Percentiles rank a stretch among this genome's conserved stretches.
phyloP scores from a whole-genome alignment of 1,139 yeast species.

The Blastobotrys arbuscula region DNA sequence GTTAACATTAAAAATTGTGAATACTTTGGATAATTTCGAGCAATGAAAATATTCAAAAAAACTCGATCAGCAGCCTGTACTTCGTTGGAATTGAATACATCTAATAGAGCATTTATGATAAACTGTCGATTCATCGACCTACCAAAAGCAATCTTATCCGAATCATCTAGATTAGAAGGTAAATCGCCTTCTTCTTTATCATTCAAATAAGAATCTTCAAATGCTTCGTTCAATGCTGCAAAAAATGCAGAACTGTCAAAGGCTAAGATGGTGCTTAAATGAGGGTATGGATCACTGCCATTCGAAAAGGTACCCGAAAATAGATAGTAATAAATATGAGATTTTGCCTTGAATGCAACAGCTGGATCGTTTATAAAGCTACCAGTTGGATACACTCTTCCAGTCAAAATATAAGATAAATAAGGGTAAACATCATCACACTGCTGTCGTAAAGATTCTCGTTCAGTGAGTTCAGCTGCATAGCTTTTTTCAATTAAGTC shows the following conservation, averaged over 20 bases:
- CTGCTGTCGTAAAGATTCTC: conserved; percentile 14
- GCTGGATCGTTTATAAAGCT: conserved; percentile 36
- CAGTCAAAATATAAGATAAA: conserved; percentile 63
- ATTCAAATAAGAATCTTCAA: conserved; percentile 67
- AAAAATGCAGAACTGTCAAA: conserved; percentile 54
- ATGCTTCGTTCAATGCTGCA: conserved; percentile 65
- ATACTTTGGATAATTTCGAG: conserved; percentile 73
- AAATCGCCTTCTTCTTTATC: conserved; percentile 24
- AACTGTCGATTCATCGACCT: conserved; percentile 51
- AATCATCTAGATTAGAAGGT: conserved; percentile 4
- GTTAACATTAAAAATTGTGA: conserved; percentile 69
- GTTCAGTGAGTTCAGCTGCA: conserved; percentile 13
- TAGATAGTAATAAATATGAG: conserved; percentile 46
- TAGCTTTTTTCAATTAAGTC: conserved; percentile 30
- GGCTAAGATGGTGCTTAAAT: conserved; percentile 45
- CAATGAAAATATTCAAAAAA: conserved; percentile 60
- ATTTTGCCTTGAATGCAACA: conserved; percentile 38
- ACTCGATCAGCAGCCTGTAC: conserved; percentile 24
- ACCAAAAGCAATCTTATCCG: conserved; percentile 24
- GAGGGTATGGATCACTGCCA: conserved; percentile 51
- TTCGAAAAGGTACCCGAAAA: conserved; percentile 33
- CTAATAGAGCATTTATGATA: conserved; percentile 60
- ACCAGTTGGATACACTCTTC: conserved; percentile 74
- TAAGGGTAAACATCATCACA: conserved; percentile 50
- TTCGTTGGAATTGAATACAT: conserved; percentile 32